These are phyloP conservation scores for Lachancea nothofagi DNA, from an alignment of 805 yeast genomes.

Conservation along the genomic window DNA sequence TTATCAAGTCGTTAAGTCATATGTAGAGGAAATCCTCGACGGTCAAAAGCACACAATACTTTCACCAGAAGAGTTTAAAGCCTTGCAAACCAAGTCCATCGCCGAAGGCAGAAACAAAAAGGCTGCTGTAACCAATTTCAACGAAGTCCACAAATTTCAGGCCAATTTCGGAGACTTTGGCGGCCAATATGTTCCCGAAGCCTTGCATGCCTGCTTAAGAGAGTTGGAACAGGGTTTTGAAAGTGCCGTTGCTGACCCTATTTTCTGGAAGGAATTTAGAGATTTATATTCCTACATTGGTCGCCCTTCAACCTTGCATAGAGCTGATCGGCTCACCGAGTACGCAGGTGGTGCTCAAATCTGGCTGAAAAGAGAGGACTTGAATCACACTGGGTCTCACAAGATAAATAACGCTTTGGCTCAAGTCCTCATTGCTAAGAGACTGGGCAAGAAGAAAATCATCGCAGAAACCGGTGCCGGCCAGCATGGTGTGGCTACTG, in stretches of 20 bases:
- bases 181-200: slow-evolving; percentile 98
- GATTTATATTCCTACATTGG: slow-evolving; percentile 88
- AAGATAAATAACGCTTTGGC: slow-evolving; percentile 82
- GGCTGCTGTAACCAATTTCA: slow-evolving; percentile 33
- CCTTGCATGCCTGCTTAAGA: slow-evolving; percentile 81
- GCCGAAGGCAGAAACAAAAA: slow-evolving; percentile 18
- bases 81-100: slow-evolving; percentile 30
- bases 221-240: slow-evolving; percentile 88
- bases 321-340: slow-evolving; percentile 85
- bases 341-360: slow-evolving; percentile 92
- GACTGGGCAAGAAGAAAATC: slow-evolving; percentile 69
- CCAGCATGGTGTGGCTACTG: slow-evolving; percentile 91
- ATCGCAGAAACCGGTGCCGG: slow-evolving; percentile 94
- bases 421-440: slow-evolving; percentile 71
- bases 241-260: slow-evolving; percentile 80
- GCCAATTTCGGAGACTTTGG: slow-evolving; percentile 93
- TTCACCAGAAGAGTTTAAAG: slow-evolving; percentile 34
- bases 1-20: slow-evolving; percentile 57
- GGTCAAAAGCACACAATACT: slow-evolving; percentile 40
- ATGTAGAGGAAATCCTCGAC: slow-evolving; percentile 63
- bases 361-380: slow-evolving; percentile 97
- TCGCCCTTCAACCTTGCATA: slow-evolving; percentile 89
- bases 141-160: slow-evolving; percentile 60
- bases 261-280: slow-evolving; percentile 89
- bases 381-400: slow-evolving; percentile 86